Percentiles rank a stretch among this genome's conserved stretches.
Evolutionary conservation across 2,329 filamentous ascomycete species (phyloP).

Genomic region (Scortechinia acanthostroma): DNA sequence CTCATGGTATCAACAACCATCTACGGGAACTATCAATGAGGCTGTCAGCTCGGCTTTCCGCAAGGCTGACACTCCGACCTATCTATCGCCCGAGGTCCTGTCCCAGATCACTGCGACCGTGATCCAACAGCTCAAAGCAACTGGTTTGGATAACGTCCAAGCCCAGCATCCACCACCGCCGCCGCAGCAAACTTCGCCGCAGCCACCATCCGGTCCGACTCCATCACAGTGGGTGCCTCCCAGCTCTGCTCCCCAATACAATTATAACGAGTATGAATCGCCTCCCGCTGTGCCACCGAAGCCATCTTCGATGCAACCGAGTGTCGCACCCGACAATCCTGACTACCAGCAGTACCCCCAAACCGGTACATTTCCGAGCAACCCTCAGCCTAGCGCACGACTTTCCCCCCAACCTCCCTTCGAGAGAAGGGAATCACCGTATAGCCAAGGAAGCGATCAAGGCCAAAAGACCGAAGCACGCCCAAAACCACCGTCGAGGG

Average conservation of each 20-base stretch:
- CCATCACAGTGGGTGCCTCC: neutral
- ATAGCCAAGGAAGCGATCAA: neutral
- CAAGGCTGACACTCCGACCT: constrained; percentile 11
- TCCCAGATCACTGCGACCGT: constrained; percentile 41
- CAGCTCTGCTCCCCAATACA: neutral
- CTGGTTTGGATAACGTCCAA: constrained; percentile 20
- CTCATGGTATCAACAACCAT: neutral
- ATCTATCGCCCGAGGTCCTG: constrained; percentile 46
- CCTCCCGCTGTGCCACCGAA: neutral
- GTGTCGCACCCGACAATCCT: too few species aligned
- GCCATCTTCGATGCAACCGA: too few species aligned
- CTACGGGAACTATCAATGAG: neutral
- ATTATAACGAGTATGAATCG: neutral
- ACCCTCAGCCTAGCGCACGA: neutral
- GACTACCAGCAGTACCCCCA: neutral
- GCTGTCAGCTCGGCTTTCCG: neutral
- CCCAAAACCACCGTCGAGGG: neutral
- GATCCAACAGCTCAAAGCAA: constrained; percentile 32
- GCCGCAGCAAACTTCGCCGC: neutral
- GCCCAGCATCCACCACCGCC: neutral
- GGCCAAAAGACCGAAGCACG: neutral
- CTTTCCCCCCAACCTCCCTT: neutral
- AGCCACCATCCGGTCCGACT: neutral
- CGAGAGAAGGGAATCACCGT: neutral
- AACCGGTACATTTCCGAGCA: neutral